These are phyloP conservation scores for Penicillium goetzii DNA, from an alignment of 495 filamentous ascomycete species.

Conservation along the genomic window DNA sequence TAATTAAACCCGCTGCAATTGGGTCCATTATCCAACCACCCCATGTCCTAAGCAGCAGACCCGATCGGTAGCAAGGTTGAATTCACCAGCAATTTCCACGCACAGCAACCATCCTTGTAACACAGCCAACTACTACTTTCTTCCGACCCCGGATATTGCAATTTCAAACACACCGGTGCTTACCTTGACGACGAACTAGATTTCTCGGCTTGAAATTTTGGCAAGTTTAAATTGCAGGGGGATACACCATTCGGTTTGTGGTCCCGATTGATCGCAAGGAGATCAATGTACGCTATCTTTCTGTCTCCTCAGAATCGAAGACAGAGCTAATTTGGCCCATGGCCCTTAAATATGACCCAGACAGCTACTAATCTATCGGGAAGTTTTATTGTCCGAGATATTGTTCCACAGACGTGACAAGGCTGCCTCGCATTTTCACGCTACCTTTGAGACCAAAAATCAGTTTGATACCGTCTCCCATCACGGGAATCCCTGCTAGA, in stretches of 20 bases:
- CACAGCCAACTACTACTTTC: not conserved
- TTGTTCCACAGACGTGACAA: too few species aligned
- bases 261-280: not conserved
- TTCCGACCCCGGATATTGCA: not conserved
- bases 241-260: not conserved
- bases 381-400: too few species aligned
- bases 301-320: not conserved
- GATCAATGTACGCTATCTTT: not conserved
- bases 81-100: not conserved
- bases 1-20: slow-evolving; percentile 43
- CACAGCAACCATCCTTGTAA: not conserved
- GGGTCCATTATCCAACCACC: slow-evolving; percentile 47
- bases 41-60: too few species aligned
- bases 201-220: not conserved
- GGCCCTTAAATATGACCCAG: too few species aligned
- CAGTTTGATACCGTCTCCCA: too few species aligned
- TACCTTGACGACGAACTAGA: not conserved
- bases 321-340: not conserved
- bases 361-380: too few species aligned
- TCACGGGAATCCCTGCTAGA: too few species aligned
- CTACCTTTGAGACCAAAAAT: too few species aligned
- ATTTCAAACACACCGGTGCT: not conserved
- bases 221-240: not conserved
- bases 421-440: too few species aligned
- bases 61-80: not conserved